Percentiles rank a stretch among this genome's conserved stretches.
phyloP scores from a whole-genome alignment of 2,329 filamentous ascomycete species.

The Colletotrichum aenigma region DNA sequence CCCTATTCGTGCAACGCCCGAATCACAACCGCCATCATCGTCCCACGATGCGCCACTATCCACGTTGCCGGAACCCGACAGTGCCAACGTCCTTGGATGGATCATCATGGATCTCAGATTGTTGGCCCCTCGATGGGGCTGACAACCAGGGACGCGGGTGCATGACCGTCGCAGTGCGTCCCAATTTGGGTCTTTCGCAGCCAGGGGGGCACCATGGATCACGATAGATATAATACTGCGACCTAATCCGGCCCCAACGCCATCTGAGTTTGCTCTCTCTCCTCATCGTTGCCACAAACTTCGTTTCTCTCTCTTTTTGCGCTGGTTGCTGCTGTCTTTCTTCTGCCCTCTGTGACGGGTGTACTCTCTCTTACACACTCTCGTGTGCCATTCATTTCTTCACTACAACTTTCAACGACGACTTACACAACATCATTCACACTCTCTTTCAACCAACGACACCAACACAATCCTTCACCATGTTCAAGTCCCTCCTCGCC shows the following conservation, averaged over 20 bases:
- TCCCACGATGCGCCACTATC: neutral
- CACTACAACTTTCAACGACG: neutral
- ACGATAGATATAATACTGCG: neutral
- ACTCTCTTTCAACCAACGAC: neutral
- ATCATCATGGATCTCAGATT: neutral
- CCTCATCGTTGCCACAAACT: neutral
- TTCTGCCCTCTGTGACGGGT: constrained; percentile 19
- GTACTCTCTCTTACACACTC: constrained; percentile 14
- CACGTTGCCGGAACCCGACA: neutral
- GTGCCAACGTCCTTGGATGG: neutral
- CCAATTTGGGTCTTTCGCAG: neutral
- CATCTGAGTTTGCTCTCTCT: accelerated
- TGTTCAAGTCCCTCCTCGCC: constrained; percentile 14
- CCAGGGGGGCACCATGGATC: neutral
- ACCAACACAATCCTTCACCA: neutral
- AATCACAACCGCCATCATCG: neutral
- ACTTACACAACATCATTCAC: neutral
- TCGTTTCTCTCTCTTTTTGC: neutral
- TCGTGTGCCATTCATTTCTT: constrained; percentile 13
- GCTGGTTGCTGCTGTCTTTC: constrained; percentile 11
- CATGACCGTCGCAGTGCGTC: neutral
- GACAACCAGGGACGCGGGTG: neutral
- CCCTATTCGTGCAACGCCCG: neutral
- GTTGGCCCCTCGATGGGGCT: neutral
- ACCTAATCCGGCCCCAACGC: neutral